A percentile compares a stretch with the other conserved stretches of the same genome.
Evolutionary conservation across 2,329 filamentous ascomycete species (phyloP).

Genomic region (Aspergillus sp.): DNA sequence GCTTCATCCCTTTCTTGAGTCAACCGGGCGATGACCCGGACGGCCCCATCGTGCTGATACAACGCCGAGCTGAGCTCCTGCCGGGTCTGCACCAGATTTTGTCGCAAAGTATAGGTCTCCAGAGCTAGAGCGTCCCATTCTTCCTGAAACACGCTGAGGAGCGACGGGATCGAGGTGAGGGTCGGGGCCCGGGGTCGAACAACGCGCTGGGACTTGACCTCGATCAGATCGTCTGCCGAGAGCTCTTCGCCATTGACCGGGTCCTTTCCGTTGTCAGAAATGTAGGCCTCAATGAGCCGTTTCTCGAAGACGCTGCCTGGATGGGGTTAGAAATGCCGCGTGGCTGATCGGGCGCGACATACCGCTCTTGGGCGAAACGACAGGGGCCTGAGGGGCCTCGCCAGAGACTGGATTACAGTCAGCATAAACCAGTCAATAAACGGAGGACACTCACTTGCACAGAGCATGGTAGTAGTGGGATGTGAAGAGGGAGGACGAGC

Average conservation of each 20-base stretch:
- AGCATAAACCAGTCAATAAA: constrained; percentile 10
- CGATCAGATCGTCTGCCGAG: constrained; percentile 72
- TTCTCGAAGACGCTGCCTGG: constrained; percentile 86
- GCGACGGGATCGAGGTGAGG: constrained; percentile 88
- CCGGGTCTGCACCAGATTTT: constrained; percentile 79
- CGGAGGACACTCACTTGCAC: constrained; percentile 49
- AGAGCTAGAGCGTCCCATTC: constrained; percentile 94
- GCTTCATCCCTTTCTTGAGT: constrained; percentile 90
- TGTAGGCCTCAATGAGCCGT: constrained; percentile 88
- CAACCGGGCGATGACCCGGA: constrained; percentile 83
- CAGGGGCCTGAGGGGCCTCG: constrained; percentile 88
- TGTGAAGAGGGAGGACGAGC: constrained; percentile 11
- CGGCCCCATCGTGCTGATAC: constrained; percentile 96
- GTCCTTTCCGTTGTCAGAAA: constrained; percentile 85
- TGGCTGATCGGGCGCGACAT: constrained; percentile 28
- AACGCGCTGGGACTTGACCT: constrained; percentile 71
- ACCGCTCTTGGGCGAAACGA: constrained; percentile 92
- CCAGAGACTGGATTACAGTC: constrained; percentile 63
- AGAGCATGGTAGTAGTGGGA: constrained; percentile 43
- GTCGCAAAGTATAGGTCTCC: constrained; percentile 82
- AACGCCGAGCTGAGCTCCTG: constrained; percentile 89
- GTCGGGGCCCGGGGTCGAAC: constrained; percentile 85
- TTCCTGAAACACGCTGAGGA: constrained; percentile 91
- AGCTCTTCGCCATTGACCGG: constrained; percentile 82
- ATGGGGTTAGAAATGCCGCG: constrained; percentile 19